These are phyloP conservation scores for Cyanidium caldarium DNA, from an alignment of 23 red algal species.

Conservation along the genomic window DNA sequence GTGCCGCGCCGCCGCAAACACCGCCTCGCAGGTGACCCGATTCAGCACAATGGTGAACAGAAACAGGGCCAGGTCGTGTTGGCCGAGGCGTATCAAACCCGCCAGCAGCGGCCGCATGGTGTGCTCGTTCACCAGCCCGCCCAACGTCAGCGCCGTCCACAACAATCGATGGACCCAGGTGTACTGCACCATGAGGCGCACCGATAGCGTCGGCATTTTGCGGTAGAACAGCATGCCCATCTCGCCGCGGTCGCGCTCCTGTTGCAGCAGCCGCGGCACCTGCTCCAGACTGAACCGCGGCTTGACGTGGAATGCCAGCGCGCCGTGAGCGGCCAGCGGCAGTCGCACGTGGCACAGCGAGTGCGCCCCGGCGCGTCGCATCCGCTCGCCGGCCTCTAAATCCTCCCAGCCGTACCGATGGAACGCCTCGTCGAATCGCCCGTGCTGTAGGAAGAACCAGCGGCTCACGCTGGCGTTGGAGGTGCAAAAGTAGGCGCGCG, in stretches of 20 bases:
- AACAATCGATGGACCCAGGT: constrained; percentile 20
- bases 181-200: constrained; percentile 17
- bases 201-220: constrained; percentile 4
- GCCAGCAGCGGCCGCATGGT: constrained; percentile 4
- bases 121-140: background rate
- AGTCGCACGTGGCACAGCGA: background rate
- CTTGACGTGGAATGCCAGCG: constrained; percentile 7
- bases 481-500: constrained; percentile 15
- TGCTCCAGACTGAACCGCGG: background rate
- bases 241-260: constrained; percentile 8
- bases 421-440: constrained; percentile 19
- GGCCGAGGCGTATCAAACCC: background rate
- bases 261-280: background rate
- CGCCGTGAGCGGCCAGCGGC: background rate
- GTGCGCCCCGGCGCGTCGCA: background rate
- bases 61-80: background rate
- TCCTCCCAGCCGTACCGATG: constrained; percentile 18
- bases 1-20: background rate
- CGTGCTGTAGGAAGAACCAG: background rate
- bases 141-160: background rate
- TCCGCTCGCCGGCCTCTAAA: constrained; percentile 12
- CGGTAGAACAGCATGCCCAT: constrained; percentile 15
- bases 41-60: constrained; percentile 18
- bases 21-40: constrained; percentile 15
- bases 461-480: constrained; percentile 7